phyloP scores from a whole-genome alignment of 2,329 filamentous ascomycete genomes.

The Biscogniauxia mediterranea region DNA sequence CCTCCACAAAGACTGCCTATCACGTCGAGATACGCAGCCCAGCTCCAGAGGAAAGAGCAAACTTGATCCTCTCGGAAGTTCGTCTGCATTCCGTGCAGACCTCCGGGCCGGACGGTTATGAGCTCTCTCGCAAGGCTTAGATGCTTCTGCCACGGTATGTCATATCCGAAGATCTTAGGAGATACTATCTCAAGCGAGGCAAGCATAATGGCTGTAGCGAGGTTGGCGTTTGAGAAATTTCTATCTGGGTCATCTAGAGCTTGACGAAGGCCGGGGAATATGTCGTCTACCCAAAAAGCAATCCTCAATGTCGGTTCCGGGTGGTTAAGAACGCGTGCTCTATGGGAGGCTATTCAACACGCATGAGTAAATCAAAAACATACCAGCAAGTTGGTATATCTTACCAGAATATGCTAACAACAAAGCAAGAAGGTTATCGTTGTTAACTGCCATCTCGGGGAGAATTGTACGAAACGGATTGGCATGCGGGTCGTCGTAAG shows the following conservation, averaged over 20 bases:
- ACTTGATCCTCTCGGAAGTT: slow-evolving; percentile 55
- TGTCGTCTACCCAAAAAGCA: slow-evolving; percentile 74
- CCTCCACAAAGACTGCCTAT: slow-evolving; percentile 69
- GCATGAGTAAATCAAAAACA: slow-evolving; percentile 13
- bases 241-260: slow-evolving; percentile 61
- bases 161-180: slow-evolving; percentile 76
- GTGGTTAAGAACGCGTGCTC: slow-evolving; percentile 71
- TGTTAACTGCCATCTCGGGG: slow-evolving; percentile 62
- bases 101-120: slow-evolving; percentile 59
- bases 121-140: slow-evolving; percentile 73
- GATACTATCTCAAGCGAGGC: slow-evolving; percentile 81
- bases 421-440: slow-evolving; percentile 71
- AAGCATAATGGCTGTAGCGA: slow-evolving; percentile 83
- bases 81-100: slow-evolving; percentile 49
- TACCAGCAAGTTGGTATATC: slow-evolving; percentile 5
- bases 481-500: slow-evolving; percentile 51
- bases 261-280: slow-evolving; percentile 69
- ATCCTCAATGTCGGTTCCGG: slow-evolving; percentile 75
- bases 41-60: slow-evolving; percentile 73
- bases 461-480: slow-evolving; percentile 52
- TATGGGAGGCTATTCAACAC: slow-evolving; percentile 62
- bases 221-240: slow-evolving; percentile 67
- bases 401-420: slow-evolving; percentile 71
- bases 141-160: slow-evolving; percentile 78
- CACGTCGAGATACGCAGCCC: slow-evolving; percentile 83